phyloP scores from a whole-genome alignment of 148 eudicot genomes.

The Arctostaphylos glauca region DNA sequence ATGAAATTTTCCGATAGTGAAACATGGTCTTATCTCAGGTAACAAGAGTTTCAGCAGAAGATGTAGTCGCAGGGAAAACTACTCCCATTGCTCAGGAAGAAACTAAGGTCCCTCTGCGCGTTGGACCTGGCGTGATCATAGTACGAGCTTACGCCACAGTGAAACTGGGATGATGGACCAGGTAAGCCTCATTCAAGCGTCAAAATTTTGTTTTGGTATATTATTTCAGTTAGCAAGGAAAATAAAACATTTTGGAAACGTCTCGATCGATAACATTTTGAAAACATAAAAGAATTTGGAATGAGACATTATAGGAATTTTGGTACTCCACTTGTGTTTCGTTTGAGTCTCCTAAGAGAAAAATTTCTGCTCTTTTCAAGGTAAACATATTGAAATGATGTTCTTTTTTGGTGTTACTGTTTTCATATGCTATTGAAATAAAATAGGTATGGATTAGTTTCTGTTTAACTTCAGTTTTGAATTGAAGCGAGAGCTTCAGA shows the following conservation, averaged over 20 bases:
- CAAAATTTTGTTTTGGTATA: background rate
- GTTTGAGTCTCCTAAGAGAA: background rate
- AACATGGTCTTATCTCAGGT: constrained; percentile 43
- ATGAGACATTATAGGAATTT: background rate
- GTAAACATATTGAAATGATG: background rate
- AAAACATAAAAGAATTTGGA: background rate
- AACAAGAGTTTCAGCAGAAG: constrained; percentile 93
- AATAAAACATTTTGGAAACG: background rate
- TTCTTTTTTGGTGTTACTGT: background rate
- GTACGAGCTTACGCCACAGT: constrained; percentile 95
- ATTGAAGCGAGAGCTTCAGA: background rate
- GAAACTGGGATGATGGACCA: constrained; percentile 96
- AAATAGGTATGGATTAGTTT: background rate
- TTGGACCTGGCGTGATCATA: constrained; percentile 78
- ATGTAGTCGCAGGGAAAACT: constrained; percentile 96
- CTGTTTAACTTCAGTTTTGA: background rate
- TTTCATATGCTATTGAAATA: background rate
- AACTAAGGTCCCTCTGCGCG: constrained; percentile 73
- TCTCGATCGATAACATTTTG: background rate
- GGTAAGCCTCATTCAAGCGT: constrained; percentile 31
- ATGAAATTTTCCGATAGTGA: background rate
- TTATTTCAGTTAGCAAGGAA: background rate
- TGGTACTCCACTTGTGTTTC: background rate
- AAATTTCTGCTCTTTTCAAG: background rate
- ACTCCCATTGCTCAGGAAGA: constrained; percentile 87